These are phyloP conservation scores for Theobroma grandiflorum DNA, from an alignment of 441 rosid genomes.

Conservation along the genomic window DNA sequence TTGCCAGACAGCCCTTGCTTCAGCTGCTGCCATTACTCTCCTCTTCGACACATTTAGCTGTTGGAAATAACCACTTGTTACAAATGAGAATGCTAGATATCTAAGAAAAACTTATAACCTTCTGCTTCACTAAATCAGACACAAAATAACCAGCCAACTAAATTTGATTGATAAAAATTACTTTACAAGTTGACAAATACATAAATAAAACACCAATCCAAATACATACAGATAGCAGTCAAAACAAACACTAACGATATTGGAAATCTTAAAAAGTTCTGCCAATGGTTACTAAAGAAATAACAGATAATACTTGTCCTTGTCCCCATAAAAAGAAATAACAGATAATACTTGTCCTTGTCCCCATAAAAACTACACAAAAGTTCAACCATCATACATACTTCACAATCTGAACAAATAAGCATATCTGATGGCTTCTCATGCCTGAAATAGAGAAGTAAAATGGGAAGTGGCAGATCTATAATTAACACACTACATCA, in stretches of 20 bases:
- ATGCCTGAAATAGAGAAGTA: not conserved
- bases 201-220: not conserved
- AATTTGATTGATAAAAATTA: not conserved
- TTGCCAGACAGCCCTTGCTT: constrained; percentile 97
- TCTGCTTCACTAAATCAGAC: not conserved
- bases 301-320: not conserved
- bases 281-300: not conserved
- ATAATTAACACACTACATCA: not conserved
- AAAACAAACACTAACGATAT: not conserved
- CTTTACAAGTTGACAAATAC: not conserved
- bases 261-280: constrained; percentile 8
- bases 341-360: not conserved
- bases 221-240: not conserved
- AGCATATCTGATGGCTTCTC: not conserved
- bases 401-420: not conserved
- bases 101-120: not conserved
- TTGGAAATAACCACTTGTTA: constrained; percentile 28
- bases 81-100: constrained; percentile 1
- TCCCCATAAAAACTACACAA: not conserved
- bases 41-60: constrained; percentile 43
- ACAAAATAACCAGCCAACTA: constrained; percentile 7
- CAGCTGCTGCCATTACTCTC: constrained; percentile 84
- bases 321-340: not conserved
- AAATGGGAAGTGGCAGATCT: not conserved
- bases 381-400: constrained; percentile 21